Evolutionary conservation across 805 yeast species (phyloP), one percentile per base, ranked within the genome.

Genomic region (Ogataea trehalophila): DNA sequence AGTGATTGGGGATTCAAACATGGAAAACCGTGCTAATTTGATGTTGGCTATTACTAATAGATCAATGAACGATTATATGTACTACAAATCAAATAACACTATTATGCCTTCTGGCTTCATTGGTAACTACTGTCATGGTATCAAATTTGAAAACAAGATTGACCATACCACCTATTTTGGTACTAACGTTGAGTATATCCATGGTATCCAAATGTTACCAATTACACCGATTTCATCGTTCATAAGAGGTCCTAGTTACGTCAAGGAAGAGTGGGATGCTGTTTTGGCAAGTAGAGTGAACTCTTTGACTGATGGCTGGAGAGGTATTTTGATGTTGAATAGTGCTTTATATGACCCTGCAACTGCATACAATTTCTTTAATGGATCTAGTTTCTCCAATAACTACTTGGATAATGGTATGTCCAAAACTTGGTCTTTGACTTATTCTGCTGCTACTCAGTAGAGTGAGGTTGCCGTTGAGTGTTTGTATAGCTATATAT

Each of bases 341-440:
- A 71, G 76, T 39, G 96, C 95, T 0, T 67, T 91, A 18, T 78
- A 69, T 57, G 87, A 90, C 59, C 92, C 97, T 1, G 57, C 62
- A 38, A 49, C 73, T 1, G 74, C 95, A 0, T 88, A 79, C 62
- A 55, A 69, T 7, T 89, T 80, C 67, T 89, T 89, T 65, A 63
- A 80, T 5, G 65, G 79, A 33, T 58, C 72, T 6, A 71, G 69
- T 47, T 90, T 87, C 75, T 62, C 72, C 40, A 67, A 70, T 7
- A 57, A 65, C 2, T 76, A 75, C 56, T 76, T 91, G 45, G 97
- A 91, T 58, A 80, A 79, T 47, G 97, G 97, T 2, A 94, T 90
- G 77, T 82, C 95, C 15, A 68, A 82, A 53, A 83, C 96, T 0
- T 90, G 96, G 96, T 83, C 91, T 7, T 70, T 91, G 53, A 81